Evolutionary conservation across 2,329 filamentous ascomycete genomes (phyloP).

Genomic region (Falciphora oryzae): DNA sequence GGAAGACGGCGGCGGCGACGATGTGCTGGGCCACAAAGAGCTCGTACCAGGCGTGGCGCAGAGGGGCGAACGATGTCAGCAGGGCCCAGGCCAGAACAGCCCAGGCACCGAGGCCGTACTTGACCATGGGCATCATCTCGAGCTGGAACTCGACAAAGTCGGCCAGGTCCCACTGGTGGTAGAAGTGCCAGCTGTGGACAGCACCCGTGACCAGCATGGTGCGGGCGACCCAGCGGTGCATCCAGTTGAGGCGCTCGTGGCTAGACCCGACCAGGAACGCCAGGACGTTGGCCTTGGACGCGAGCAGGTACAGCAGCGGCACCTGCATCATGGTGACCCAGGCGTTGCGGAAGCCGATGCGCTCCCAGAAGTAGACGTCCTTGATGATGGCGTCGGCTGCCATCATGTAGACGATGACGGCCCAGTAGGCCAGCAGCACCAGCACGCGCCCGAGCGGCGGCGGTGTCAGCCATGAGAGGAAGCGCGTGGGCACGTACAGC

Average conservation of each 20-base stretch:
- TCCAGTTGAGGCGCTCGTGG: conserved; percentile 66
- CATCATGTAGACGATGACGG: conserved; percentile 54
- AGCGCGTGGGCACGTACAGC: conserved; percentile 38
- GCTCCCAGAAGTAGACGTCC: conserved; percentile 56
- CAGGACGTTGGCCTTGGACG: conserved; percentile 54
- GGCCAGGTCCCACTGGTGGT: conserved; percentile 54
- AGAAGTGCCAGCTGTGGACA: conserved; percentile 66
- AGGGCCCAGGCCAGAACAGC: conserved; percentile 60
- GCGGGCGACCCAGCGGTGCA: conserved; percentile 66
- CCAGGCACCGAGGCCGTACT: conserved; percentile 64
- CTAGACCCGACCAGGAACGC: conserved; percentile 56
- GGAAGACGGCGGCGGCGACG: conserved; percentile 52
- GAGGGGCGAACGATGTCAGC: conserved; percentile 55
- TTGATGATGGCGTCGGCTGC: conserved; percentile 39
- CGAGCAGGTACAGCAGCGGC: conserved; percentile 57
- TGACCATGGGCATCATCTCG: conserved; percentile 56
- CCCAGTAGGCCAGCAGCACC: conserved; percentile 51
- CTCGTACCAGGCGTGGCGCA: conserved; percentile 63
- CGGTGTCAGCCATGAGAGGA: conserved; percentile 51
- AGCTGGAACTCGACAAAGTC: conserved; percentile 55
- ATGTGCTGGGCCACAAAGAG: conserved; percentile 65
- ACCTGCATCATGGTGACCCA: conserved; percentile 62
- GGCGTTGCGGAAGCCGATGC: conserved; percentile 61
- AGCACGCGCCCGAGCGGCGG: conserved; percentile 52
- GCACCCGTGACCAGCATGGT: conserved; percentile 63